These are phyloP conservation scores for Polychaeton citri DNA, from an alignment of 2,329 filamentous ascomycete species.

Conservation along the genomic window DNA sequence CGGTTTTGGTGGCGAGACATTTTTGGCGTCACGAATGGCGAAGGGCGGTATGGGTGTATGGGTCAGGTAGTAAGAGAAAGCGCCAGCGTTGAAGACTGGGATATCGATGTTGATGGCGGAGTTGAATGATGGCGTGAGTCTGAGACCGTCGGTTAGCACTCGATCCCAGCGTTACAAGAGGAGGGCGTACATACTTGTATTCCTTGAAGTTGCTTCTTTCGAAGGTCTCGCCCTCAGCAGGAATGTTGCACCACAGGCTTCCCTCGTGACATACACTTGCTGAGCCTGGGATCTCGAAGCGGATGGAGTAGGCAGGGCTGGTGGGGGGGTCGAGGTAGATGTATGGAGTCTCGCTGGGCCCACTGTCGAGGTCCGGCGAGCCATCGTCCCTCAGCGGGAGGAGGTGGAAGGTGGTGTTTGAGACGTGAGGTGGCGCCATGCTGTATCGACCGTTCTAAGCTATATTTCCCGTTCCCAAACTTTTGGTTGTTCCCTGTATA, in stretches of 20 bases:
- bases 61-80: slow-evolving; percentile 89
- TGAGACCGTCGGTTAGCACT: slow-evolving; percentile 24
- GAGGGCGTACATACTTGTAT: slow-evolving; percentile 56
- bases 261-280: slow-evolving; percentile 92
- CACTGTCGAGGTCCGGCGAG: slow-evolving; percentile 57
- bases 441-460: no score
- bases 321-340: slow-evolving; percentile 75
- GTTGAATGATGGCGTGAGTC: slow-evolving; percentile 85
- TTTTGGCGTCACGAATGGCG: slow-evolving; percentile 34
- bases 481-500: no score
- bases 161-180: neutral
- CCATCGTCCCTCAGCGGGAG: slow-evolving; percentile 87
- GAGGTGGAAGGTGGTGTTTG: slow-evolving; percentile 51
- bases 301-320: slow-evolving; percentile 59
- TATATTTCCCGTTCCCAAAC: no score
- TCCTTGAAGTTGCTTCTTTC: slow-evolving; percentile 68
- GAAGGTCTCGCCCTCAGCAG: slow-evolving; percentile 61
- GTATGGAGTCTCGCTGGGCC: slow-evolving; percentile 55
- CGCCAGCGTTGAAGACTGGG: slow-evolving; percentile 67
- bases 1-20: slow-evolving; percentile 33
- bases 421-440: slow-evolving; percentile 25
- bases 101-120: slow-evolving; percentile 81
- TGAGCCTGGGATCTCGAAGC: slow-evolving; percentile 85
- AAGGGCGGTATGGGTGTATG: slow-evolving; percentile 78
- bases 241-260: slow-evolving; percentile 94